Evolutionary conservation across 208 protist species (phyloP).

Genomic region (Spongospora subterranea): DNA sequence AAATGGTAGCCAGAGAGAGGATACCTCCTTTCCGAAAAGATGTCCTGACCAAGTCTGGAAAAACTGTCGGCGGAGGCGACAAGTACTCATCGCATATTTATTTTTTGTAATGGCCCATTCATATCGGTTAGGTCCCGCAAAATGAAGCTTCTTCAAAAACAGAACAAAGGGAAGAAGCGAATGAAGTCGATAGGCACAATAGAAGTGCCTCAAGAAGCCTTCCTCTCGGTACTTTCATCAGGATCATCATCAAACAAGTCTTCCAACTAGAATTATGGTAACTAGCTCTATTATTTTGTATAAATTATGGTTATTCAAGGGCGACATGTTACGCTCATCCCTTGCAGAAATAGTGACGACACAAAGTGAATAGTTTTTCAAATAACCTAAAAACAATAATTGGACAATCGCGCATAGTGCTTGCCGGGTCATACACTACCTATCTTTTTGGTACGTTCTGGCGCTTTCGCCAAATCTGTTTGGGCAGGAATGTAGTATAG

Average conservation of each 20-base stretch:
- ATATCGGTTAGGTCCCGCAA: slow-evolving; percentile 50
- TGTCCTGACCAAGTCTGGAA: slow-evolving; percentile 61
- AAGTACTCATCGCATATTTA: neutral
- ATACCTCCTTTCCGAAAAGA: slow-evolving; percentile 62
- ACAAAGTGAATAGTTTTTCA: no score
- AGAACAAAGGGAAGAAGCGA: slow-evolving; percentile 66
- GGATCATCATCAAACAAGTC: neutral
- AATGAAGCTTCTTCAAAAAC: slow-evolving; percentile 62
- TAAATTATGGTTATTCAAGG: no score
- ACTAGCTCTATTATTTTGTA: no score
- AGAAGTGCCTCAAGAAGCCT: slow-evolving; percentile 51
- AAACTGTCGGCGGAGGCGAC: slow-evolving; percentile 62
- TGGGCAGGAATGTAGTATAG: slow-evolving; percentile 1
- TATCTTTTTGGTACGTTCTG: neutral
- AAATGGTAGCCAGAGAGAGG: slow-evolving; percentile 54
- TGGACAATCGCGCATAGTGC: neutral
- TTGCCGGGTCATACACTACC: no score
- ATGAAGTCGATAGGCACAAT: slow-evolving; percentile 62
- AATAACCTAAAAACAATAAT: slow-evolving; percentile 22
- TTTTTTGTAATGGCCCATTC: neutral
- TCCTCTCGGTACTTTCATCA: slow-evolving; percentile 39
- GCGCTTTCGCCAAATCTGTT: slow-evolving; percentile 35
- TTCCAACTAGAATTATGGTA: neutral
- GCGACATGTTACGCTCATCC: no score
- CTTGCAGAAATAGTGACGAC: no score